Conservation (phyloP, 768 basidiomycete genomes). For the Suillus fuscotomentosus region DNA sequence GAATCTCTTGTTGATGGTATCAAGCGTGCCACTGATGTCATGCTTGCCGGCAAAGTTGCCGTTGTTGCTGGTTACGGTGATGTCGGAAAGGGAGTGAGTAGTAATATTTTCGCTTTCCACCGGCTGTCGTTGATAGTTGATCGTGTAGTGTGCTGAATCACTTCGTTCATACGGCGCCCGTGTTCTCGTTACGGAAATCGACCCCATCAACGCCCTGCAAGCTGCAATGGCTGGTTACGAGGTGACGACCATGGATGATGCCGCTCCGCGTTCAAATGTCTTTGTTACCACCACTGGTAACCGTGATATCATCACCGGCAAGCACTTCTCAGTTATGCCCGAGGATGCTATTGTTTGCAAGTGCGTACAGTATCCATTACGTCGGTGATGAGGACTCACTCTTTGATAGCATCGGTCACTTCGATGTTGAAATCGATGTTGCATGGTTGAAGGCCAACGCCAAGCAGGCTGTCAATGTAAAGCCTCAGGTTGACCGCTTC, state of each 20-base stretch:
- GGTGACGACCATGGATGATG: conserved; percentile 98
- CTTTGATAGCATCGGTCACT: conserved; percentile 70
- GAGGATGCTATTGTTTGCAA: conserved; percentile 99
- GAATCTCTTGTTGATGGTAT: conserved; percentile 99
- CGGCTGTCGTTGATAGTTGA: conserved; percentile 4
- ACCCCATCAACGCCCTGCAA: conserved; percentile 99
- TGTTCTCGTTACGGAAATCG: conserved; percentile 95
- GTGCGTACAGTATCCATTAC: conserved; percentile 44
- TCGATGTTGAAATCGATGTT: conserved; percentile 92
- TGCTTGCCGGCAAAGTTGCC: conserved; percentile 99
- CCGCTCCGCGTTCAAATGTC: conserved; percentile 83
- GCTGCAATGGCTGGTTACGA: conserved; percentile 99
- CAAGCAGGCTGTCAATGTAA: conserved; percentile 80
- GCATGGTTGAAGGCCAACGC: conserved; percentile 98
- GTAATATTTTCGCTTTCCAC: neutral
- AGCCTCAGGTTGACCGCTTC: conserved; percentile 98
- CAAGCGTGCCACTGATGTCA: conserved; percentile 99
- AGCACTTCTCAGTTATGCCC: conserved; percentile 92
- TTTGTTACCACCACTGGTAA: conserved; percentile 99
- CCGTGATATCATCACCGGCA: conserved; percentile 91
- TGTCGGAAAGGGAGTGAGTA: conserved; percentile 95
- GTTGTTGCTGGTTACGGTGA: conserved; percentile 99
- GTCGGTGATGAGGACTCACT: conserved; percentile 12
- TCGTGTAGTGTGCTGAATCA: conserved; percentile 86
- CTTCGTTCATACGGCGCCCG: conserved; percentile 97